Conservation (phyloP, 352 stramenopile genomes). For the Sclerospora graminicola region DNA sequence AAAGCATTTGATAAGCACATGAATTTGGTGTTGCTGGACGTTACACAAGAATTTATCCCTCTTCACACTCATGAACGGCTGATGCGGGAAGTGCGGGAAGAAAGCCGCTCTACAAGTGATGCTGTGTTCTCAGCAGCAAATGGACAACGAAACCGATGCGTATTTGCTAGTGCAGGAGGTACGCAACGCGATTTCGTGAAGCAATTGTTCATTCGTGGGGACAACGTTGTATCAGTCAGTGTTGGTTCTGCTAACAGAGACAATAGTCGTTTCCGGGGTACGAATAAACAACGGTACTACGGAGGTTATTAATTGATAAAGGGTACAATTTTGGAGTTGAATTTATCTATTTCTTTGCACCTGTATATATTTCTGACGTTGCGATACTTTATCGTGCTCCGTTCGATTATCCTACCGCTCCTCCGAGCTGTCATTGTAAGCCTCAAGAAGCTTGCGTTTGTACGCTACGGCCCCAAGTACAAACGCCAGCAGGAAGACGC, state of each 20-base stretch:
- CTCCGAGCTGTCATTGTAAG: constrained; percentile 24
- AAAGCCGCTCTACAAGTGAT: constrained; percentile 9
- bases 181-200: constrained; percentile 42
- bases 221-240: constrained; percentile 83
- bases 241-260: constrained; percentile 24
- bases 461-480: constrained; percentile 54
- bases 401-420: constrained; percentile 4
- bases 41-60: constrained; percentile 65
- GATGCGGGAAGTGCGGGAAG: constrained; percentile 24
- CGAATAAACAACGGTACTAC: too few relatives aligned
- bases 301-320: too few relatives aligned
- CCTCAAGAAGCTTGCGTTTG: constrained; percentile 50
- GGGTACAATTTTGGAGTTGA: too few relatives aligned
- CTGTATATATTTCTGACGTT: too few relatives aligned
- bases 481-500: constrained; percentile 48
- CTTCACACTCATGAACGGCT: constrained; percentile 22
- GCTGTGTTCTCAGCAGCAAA: constrained; percentile 43
- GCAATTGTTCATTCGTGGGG: constrained; percentile 88
- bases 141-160: constrained; percentile 26
- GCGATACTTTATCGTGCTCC: too few relatives aligned
- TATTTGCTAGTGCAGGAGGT: constrained; percentile 18
- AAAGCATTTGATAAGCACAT: constrained; percentile 94
- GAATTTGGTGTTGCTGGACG: constrained; percentile 89
- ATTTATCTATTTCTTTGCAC: too few relatives aligned
- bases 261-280: neutral